Conservation (phyloP, 2,329 filamentous ascomycete species). For the Sporothrix phasma region DNA sequence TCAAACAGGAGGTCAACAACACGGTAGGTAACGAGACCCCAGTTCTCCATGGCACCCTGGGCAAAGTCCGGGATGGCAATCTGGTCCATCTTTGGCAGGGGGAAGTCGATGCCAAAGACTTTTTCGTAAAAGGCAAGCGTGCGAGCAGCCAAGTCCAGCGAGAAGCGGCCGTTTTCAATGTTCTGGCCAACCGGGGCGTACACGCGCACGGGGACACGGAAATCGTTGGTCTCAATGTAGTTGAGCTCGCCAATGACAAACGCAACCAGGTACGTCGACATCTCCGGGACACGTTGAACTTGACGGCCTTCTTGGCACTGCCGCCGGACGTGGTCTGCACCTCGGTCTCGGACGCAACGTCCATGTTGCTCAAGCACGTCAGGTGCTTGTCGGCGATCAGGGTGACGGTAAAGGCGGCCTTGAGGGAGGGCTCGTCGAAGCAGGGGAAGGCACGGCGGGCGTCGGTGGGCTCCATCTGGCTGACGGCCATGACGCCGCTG, state of each 20-base stretch:
- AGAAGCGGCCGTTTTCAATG: conserved; percentile 85
- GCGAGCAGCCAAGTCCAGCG: conserved; percentile 76
- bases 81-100: conserved; percentile 92
- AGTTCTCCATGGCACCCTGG: conserved; percentile 96
- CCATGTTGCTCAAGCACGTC: conserved; percentile 96
- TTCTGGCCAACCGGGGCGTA: conserved; percentile 85
- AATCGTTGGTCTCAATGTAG: conserved; percentile 82
- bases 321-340: conserved; percentile 53
- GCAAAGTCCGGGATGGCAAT: conserved; percentile 93
- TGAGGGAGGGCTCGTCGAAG: conserved; percentile 91
- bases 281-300: conserved; percentile 82
- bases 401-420: conserved; percentile 86
- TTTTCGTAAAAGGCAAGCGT: conserved; percentile 94
- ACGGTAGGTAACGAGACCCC: conserved; percentile 91
- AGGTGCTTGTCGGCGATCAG: conserved; percentile 81
- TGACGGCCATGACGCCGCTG: conserved; percentile 74
- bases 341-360: conserved; percentile 70
- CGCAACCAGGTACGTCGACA: conserved; percentile 93
- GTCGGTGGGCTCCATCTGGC: conserved; percentile 95
- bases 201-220: conserved; percentile 87
- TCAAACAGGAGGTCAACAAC: conserved; percentile 86
- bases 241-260: conserved; percentile 93
- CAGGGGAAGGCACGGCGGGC: conserved; percentile 88
- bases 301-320: conserved; percentile 70
- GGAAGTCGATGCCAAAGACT: conserved; percentile 79